Conservation (phyloP, 345 rosid genomes). For the Salix viminalis region DNA sequence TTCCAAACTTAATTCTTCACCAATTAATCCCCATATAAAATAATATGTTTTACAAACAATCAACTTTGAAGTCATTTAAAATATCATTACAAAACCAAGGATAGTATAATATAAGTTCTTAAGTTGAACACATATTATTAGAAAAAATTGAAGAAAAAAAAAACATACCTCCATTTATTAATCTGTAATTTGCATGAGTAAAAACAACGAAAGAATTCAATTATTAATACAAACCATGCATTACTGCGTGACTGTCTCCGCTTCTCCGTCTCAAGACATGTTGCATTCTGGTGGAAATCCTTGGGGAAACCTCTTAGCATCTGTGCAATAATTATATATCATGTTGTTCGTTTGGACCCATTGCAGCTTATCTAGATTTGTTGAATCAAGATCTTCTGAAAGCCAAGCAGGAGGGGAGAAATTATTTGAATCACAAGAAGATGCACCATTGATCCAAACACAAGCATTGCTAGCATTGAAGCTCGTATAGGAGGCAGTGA, state of each 20-base stretch:
- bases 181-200: not conserved
- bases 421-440: not conserved
- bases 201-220: not conserved
- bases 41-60: too few species aligned
- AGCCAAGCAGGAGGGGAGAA: not conserved
- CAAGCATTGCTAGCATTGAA: not conserved
- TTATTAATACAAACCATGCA: not conserved
- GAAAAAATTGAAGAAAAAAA: not conserved
- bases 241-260: not conserved
- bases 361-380: not conserved
- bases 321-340: not conserved
- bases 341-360: not conserved
- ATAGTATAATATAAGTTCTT: not conserved
- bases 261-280: not conserved
- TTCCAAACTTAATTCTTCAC: too few species aligned
- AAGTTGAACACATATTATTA: not conserved
- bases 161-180: not conserved
- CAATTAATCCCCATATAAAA: too few species aligned
- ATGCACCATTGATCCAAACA: not conserved
- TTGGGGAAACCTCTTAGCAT: not conserved
- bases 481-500: not conserved
- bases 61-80: too few species aligned
- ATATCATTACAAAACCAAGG: not conserved
- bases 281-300: not conserved
- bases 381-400: not conserved